Base-by-base conservation (phyloP, 2,329 filamentous ascomycete genomes). In the Aspergillus unguis region DNA sequence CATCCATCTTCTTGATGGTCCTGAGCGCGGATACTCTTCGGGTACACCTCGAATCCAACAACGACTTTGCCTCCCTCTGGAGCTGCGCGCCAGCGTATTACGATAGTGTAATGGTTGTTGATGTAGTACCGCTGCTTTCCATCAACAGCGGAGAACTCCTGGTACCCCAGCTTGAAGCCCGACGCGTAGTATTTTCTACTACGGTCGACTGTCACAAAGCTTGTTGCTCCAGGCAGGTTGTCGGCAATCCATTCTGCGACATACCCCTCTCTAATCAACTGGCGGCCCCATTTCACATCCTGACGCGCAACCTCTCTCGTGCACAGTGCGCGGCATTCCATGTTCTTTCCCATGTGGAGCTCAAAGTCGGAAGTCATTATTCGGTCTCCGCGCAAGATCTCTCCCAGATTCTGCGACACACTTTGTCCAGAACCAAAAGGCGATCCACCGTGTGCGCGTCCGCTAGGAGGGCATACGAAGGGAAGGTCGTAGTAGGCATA, bases 221-320 rank as follows among this genome's bases (percentile, higher is more conserved):
- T 92, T 6, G 90, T 95, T 33, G 90, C 90, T 5, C 90, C 90
- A 1, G 91, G 90, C 7, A 96, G 78, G 64, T 95, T 95, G 71
- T 96, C 90, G 58, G 94, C 87, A 60, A 95, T 95, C 91, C 90
- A 95, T 71, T 95, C 90, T 2, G 86, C 85, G n/a, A 94, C 85
- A 69, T 94, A 95, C 33, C 87, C 88, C 48, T 91, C 82, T 55
- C 81, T 81, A 36, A 95, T 85, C 64, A 95, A 74, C 56, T 91
- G 78, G 61, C 81, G 82, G 4, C 88, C 87, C 66, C 84, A 82
- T 61, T 81, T 79, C 53, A 95, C 71, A 43, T 85, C 86, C 42
- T 78, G 77, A 36, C 82, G 79, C 57, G 82, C 81, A 11, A 94
- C 77, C 50, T 86, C 79, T 46, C 80, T 80, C 35, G 80, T 86